Evolutionary conservation across 2,329 filamentous ascomycete genomes (phyloP).

Genomic region (Bisporella sp.): DNA sequence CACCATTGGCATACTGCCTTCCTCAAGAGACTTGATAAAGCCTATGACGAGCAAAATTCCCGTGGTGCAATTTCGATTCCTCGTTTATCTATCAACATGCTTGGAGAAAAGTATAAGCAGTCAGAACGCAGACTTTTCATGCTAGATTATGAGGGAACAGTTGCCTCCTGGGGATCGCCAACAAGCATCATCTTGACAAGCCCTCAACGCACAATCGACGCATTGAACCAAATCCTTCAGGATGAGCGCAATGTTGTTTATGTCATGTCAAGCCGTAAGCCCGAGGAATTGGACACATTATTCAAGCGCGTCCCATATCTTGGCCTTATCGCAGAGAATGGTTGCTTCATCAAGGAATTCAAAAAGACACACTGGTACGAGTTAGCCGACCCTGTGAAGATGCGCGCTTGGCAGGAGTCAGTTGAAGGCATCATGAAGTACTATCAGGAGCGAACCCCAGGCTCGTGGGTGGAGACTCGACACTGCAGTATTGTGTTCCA

Average conservation of each 20-base stretch:
- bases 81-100: slow-evolving; percentile 62
- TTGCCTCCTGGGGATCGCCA: slow-evolving; percentile 80
- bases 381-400: slow-evolving; percentile 65
- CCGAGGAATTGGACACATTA: slow-evolving; percentile 79
- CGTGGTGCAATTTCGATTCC: slow-evolving; percentile 84
- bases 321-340: slow-evolving; percentile 90
- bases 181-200: slow-evolving; percentile 80
- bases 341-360: slow-evolving; percentile 76
- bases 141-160: slow-evolving; percentile 87
- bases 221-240: slow-evolving; percentile 71
- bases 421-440: slow-evolving; percentile 80
- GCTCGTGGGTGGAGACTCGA: slow-evolving; percentile 82
- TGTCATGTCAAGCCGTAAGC: slow-evolving; percentile 84
- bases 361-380: slow-evolving; percentile 66
- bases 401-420: slow-evolving; percentile 73
- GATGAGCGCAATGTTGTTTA: slow-evolving; percentile 83
- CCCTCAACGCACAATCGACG: slow-evolving; percentile 76
- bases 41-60: slow-evolving; percentile 76
- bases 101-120: slow-evolving; percentile 59
- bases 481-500: slow-evolving; percentile 89
- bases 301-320: slow-evolving; percentile 79
- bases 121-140: slow-evolving; percentile 73
- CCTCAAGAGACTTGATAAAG: slow-evolving; percentile 60
- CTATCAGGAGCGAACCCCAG: slow-evolving; percentile 83
- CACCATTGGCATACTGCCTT: slow-evolving; percentile 81